These are phyloP conservation scores for Monosporascus sp. DNA, from an alignment of 2,329 filamentous ascomycete genomes.

Conservation along the genomic window DNA sequence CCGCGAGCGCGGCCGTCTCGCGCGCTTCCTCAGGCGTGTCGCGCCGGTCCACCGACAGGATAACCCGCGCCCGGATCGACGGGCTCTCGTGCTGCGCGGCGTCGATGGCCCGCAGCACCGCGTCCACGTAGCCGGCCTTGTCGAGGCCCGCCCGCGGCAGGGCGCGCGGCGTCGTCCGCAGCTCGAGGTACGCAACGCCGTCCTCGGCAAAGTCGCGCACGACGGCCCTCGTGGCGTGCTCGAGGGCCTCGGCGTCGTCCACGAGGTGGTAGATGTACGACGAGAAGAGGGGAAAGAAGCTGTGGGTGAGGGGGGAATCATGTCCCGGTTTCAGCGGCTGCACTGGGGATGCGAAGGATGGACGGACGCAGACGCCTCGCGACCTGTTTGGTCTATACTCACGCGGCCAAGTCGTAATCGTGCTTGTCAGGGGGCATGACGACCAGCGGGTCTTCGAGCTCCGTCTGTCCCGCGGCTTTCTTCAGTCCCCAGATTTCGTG, in stretches of 20 bases:
- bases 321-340: too few relatives aligned
- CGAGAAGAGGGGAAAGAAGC: slow-evolving; percentile 74
- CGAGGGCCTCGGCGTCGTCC: slow-evolving; percentile 54
- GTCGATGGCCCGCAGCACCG: slow-evolving; percentile 60
- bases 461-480: slow-evolving; percentile 44
- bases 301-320: slow-evolving; percentile 20
- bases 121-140: slow-evolving; percentile 58
- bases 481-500: slow-evolving; percentile 68
- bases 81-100: slow-evolving; percentile 20
- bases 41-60: slow-evolving; percentile 70
- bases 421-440: slow-evolving; percentile 67
- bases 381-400: slow-evolving; percentile 17
- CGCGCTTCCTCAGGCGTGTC: slow-evolving; percentile 52
- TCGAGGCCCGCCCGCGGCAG: slow-evolving; percentile 49
- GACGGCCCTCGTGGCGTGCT: slow-evolving; percentile 59
- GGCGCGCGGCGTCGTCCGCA: slow-evolving; percentile 71
- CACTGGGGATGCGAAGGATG: too few relatives aligned
- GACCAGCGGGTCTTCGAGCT: slow-evolving; percentile 61
- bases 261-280: slow-evolving; percentile 75
- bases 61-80: slow-evolving; percentile 56
- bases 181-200: slow-evolving; percentile 71
- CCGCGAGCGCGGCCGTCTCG: slow-evolving; percentile 60
- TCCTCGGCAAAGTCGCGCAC: slow-evolving; percentile 62
- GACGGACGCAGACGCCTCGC: too few relatives aligned
- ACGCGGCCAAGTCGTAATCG: slow-evolving; percentile 66